Evolutionary conservation across 352 stramenopile genomes (phyloP), one percentile per base, ranked within the genome.

Genomic region (Globisporangium emineosum): DNA sequence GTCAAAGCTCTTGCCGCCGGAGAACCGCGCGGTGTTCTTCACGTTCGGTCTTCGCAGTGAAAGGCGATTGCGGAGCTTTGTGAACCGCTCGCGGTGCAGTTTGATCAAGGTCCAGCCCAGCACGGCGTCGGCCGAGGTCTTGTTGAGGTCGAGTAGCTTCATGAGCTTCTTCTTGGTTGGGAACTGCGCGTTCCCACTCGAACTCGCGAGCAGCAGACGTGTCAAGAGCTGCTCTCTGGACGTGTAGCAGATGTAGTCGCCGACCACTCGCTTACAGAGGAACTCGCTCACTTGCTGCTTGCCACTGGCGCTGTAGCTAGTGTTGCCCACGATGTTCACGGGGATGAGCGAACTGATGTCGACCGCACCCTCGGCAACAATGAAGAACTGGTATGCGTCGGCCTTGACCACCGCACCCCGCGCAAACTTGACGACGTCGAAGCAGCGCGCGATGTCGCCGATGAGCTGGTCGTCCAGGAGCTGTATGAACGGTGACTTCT

Each of bases 401-500:
- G 68, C 79, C 54, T 78, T 81, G 64, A 91, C 85, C 21, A 62
- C 21, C 0, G 77, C 73, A 3, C 77, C 79, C 37, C 74, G 75
- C 6, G 73, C 4, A 57, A 83, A 88, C 55, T 67, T 76, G 15
- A 79, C 58, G 23, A 77, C 65, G 5, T 79, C 68, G 62, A 91
- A 91, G 75, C 79, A 91, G n/a, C 64, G 54, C 5, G 78, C 77
- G 27, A 91, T 67, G 42, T 89, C 79, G 15, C 75, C 60, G 25
- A 86, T 59, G 53, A 77, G 68, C 32, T 73, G 74, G 2, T 75
- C 71, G 68, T 89, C 76, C 70, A 91, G 77, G 63, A 89, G 79
- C 61, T 83, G 77, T 69, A 88, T 85, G 64, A 88, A 89, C 27
- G 79, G 78, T 40, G 79, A 65, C 57, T 80, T 83, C 58, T 80